Conservation (phyloP, 805 yeast genomes). For the Lipomyces starkeyi region DNA sequence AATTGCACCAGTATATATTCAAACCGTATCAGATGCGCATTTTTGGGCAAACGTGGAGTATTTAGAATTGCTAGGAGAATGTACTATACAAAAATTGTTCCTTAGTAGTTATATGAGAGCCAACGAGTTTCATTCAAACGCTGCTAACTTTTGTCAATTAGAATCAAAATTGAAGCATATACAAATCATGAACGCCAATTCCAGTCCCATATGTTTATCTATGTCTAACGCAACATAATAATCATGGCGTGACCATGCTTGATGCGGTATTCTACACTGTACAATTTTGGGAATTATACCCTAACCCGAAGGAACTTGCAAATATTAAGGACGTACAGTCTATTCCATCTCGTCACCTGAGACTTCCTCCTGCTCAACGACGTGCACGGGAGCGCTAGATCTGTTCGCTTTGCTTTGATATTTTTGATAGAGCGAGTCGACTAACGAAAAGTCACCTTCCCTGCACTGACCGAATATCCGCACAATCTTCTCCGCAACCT, state of each 20-base stretch:
- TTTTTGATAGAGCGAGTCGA: constrained; percentile 63
- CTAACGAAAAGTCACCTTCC: constrained; percentile 56
- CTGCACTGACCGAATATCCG: constrained; percentile 69
- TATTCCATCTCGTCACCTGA: constrained; percentile 58
- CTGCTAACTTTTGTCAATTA: neutral
- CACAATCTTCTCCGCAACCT: constrained; percentile 70
- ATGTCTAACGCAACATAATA: neutral
- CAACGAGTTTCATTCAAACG: no score
- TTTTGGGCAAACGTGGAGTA: neutral
- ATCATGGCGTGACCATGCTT: no score
- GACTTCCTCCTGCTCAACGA: constrained; percentile 54
- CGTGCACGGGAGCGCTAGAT: constrained; percentile 44
- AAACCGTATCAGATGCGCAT: neutral
- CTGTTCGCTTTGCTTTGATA: constrained; percentile 61
- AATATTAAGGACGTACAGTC: neutral
- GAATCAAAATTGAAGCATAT: neutral
- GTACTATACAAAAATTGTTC: neutral
- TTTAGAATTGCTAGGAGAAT: neutral
- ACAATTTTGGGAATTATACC: neutral
- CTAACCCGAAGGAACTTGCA: constrained; percentile 1
- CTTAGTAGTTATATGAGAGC: neutral
- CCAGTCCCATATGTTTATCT: neutral
- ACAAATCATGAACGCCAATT: neutral
- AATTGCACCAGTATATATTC: neutral
- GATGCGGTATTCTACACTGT: neutral